A percentile compares a stretch with the other conserved stretches of the same genome.
These are phyloP conservation scores for Volvox reticuliferus DNA, from an alignment of 139 green algal genomes.

Conservation along the genomic window DNA sequence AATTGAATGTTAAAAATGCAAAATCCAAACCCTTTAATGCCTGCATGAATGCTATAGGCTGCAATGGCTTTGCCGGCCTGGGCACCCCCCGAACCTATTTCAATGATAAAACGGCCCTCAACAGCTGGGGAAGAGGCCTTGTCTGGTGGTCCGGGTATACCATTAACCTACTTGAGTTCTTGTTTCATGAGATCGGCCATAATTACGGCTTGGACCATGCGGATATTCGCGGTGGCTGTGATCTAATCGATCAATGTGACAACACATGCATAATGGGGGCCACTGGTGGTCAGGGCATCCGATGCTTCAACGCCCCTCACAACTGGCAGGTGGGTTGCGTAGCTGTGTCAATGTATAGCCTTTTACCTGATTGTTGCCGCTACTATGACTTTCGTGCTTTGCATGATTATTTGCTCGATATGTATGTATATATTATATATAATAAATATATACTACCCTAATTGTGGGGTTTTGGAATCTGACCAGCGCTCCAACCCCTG, in stretches of 20 bases:
- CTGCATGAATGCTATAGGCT: too few species aligned
- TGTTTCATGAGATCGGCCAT: conserved; percentile 9
- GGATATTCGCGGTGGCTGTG: background rate
- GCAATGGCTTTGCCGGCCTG: background rate
- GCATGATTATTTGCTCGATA: background rate
- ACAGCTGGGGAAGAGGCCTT: background rate
- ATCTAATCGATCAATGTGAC: background rate
- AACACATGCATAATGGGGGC: conserved; percentile 3
- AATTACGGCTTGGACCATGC: background rate
- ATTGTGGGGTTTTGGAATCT: background rate
- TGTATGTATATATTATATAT: too few species aligned
- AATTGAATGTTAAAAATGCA: too few species aligned
- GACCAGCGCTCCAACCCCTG: background rate
- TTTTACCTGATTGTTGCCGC: background rate
- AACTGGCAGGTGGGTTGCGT: background rate
- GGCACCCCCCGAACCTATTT: background rate
- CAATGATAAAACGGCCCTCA: background rate
- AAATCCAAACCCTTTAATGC: too few species aligned
- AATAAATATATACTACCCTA: background rate
- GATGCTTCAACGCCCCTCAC: conserved; percentile 2
- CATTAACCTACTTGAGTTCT: background rate
- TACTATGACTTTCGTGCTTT: background rate
- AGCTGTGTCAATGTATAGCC: background rate
- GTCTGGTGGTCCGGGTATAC: background rate
- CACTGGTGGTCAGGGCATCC: conserved; percentile 1